A percentile compares a stretch with the other conserved stretches of the same genome.
These are phyloP conservation scores for Meredithiella fracta DNA, from an alignment of 2,329 filamentous ascomycete species.

Conservation along the genomic window DNA sequence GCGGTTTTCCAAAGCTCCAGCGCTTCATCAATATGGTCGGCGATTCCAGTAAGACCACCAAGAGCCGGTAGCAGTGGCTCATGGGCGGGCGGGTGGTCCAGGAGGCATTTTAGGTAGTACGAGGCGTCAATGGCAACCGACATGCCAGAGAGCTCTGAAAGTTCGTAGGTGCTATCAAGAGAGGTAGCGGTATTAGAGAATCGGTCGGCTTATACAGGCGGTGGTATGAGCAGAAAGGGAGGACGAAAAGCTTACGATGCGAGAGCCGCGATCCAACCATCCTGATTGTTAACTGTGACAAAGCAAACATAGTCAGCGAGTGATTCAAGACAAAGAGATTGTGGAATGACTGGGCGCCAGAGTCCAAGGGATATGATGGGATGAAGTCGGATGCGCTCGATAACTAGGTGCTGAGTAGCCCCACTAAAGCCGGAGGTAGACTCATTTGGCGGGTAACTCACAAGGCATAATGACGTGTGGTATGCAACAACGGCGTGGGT, in stretches of 20 bases:
- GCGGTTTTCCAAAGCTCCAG: constrained; percentile 54
- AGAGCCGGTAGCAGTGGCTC: constrained; percentile 84
- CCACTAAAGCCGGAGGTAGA: background rate
- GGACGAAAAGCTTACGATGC: constrained; percentile 20
- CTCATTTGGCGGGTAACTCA: constrained; percentile 18
- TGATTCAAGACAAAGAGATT: background rate
- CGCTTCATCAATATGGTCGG: constrained; percentile 58
- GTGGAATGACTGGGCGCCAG: no score
- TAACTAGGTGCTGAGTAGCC: background rate
- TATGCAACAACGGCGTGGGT: background rate
- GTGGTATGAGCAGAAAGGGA: background rate
- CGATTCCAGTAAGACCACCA: constrained; percentile 71
- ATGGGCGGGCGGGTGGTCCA: constrained; percentile 52
- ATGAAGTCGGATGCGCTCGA: background rate
- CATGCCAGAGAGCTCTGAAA: constrained; percentile 57
- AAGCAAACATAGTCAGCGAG: background rate
- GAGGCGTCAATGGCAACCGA: constrained; percentile 77
- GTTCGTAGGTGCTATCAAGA: constrained; percentile 34
- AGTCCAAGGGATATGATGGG: no score
- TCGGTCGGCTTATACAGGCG: background rate
- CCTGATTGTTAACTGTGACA: constrained; percentile 24
- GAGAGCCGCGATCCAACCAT: constrained; percentile 26
- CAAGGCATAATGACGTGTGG: constrained; percentile 21
- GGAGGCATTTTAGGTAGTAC: constrained; percentile 68
- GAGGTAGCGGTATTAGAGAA: background rate